Percentiles rank a stretch among this genome's conserved stretches.
Evolutionary conservation across 108 stramenopile genomes (phyloP).

Genomic region (Discostella pseudostelligera): DNA sequence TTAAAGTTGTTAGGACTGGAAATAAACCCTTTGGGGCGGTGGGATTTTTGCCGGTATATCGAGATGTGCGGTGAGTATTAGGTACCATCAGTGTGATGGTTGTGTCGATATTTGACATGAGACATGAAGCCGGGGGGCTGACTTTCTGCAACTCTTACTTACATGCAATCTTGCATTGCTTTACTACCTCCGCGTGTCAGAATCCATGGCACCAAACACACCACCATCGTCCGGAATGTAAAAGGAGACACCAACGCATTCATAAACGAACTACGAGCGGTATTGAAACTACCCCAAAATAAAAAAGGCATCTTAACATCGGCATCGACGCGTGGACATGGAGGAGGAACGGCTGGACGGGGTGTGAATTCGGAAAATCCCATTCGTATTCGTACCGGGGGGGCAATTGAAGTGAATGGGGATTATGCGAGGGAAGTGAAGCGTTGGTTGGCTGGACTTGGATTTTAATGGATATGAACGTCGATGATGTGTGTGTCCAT

Average conservation of each 20-base stretch:
- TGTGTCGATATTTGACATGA: no score
- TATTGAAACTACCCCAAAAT: conserved; percentile 50
- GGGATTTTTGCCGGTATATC: conserved; percentile 84
- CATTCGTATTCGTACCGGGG: conserved; percentile 76
- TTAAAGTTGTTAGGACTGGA: conserved; percentile 62
- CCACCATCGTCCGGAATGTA: conserved; percentile 78
- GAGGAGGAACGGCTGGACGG: conserved; percentile 45
- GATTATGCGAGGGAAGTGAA: conserved; percentile 68
- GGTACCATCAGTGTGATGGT: no score
- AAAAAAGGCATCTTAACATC: conserved; percentile 34
- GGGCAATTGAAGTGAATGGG: conserved; percentile 85
- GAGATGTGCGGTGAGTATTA: conserved; percentile 65
- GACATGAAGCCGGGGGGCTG: no score
- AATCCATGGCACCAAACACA: conserved; percentile 72
- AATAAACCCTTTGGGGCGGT: conserved; percentile 73
- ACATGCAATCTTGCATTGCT: no score
- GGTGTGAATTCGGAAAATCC: conserved; percentile 47
- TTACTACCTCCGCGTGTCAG: no score
- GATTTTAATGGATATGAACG: conserved; percentile 53
- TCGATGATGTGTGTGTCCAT: no score
- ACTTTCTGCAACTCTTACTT: no score
- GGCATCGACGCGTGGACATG: conserved; percentile 33
- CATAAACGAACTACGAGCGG: conserved; percentile 68
- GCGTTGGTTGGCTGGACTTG: conserved; percentile 80
- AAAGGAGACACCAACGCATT: conserved; percentile 68